Conservation (phyloP, 768 basidiomycete genomes). For the Lentinus tigrinus region DNA sequence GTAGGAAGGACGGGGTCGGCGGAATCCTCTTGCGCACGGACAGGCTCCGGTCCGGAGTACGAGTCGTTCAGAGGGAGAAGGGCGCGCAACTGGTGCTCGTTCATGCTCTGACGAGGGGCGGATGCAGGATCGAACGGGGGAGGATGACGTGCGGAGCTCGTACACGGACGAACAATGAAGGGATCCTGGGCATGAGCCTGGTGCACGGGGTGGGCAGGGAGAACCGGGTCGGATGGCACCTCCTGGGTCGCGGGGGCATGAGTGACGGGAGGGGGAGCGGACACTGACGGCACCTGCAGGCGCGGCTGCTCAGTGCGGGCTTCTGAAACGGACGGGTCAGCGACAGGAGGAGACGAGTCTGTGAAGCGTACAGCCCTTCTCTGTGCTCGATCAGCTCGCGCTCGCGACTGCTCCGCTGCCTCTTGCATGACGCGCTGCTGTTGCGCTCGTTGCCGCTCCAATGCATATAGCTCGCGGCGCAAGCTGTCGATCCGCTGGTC, state of each 20-base stretch:
- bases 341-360: not conserved
- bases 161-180: constrained; percentile 36
- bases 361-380: not conserved
- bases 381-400: not conserved
- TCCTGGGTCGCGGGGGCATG: not conserved
- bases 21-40: no score
- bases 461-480: not conserved
- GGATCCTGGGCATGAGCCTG: constrained; percentile 22
- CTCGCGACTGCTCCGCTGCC: not conserved
- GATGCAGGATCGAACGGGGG: constrained; percentile 17
- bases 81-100: constrained; percentile 48
- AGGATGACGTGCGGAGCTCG: constrained; percentile 31
- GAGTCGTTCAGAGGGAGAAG: constrained; percentile 31
- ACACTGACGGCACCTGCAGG: not conserved
- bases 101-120: constrained; percentile 44
- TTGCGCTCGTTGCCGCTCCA: not conserved
- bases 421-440: not conserved
- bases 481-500: constrained; percentile 1
- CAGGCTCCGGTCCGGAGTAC: not conserved
- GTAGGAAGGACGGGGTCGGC: no score
- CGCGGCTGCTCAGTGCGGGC: not conserved
- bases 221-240: no score
- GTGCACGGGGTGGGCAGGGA: constrained; percentile 10
- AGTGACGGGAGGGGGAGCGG: not conserved
- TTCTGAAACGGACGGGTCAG: not conserved